Evolutionary conservation across 805 yeast genomes (phyloP), one percentile per base, ranked within the genome.

Genomic region (Kodamaea laetipori): DNA sequence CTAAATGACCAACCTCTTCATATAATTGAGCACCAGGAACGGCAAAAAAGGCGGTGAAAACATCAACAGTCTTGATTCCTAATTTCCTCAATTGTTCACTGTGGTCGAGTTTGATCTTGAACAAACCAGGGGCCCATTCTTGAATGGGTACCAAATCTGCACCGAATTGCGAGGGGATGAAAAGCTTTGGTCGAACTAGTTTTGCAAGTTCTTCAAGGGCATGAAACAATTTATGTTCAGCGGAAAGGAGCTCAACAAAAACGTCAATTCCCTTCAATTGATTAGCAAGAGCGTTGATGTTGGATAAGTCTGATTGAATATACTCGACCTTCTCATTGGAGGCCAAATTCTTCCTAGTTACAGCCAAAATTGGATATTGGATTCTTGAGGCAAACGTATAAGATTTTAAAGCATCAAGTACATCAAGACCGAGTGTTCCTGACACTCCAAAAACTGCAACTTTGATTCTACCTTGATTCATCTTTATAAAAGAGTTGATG

Each of bases 91-190:
- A 68, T 11, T 55, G 61, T 2, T 54, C 53, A 4, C 71, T 55
- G 51, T 76, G 78, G 1, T 44, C 53, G 1, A 55, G 35, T 55
- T 77, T 77, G 13, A 43, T 9, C 2, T 37, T 52, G 27, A 61
- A 52, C 42, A 75, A 62, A 0, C 64, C 67, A 5, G 78, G 74
- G 15, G 68, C 56, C 13, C 41, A 26, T 16, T 51, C 46, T 4
- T 52, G 52, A 15, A 57, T 56, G 6, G 54, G 61, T 2, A 49
- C 54, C n/a, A 71, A 37, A 42, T 78, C 79, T 15, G 66, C 52
- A 31, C 87, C 89, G 52, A 76, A 82, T 52, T 80, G 85, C 2
- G 83, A 74, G 25, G 85, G 84, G 48, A 80, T 73, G 62, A 71
- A 81, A 24, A 78, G 55, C 54, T 74, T 73, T 37, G 80, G 78